These are phyloP conservation scores for Cladosporium sp. DNA, from an alignment of 2,329 filamentous ascomycete genomes.

Conservation along the genomic window DNA sequence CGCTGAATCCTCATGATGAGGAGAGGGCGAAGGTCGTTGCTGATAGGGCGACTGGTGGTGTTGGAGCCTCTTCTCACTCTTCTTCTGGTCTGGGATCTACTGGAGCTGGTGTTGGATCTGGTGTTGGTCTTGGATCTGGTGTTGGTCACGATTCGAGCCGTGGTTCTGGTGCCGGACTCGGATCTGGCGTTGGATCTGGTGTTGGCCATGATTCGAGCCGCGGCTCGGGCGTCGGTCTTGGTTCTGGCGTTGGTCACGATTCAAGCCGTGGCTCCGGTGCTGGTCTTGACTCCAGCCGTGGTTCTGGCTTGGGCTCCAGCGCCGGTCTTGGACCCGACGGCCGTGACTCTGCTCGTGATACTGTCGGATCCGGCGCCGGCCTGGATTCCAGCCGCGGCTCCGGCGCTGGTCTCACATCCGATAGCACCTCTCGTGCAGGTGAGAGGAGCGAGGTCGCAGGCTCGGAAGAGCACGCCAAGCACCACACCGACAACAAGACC, in stretches of 20 bases:
- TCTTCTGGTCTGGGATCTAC: neutral
- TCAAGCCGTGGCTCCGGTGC: neutral
- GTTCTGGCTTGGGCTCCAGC: neutral
- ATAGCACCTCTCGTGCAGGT: neutral
- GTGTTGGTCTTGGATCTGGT: neutral
- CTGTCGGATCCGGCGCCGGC: neutral
- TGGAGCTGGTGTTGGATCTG: neutral
- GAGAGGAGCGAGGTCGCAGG: neutral
- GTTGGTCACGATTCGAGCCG: no score
- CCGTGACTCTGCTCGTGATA: neutral
- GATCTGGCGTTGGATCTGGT: constrained; percentile 1
- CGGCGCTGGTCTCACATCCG: neutral
- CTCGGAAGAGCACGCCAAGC: neutral
- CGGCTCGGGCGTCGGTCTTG: neutral
- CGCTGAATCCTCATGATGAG: constrained; percentile 6
- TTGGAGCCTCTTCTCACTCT: neutral
- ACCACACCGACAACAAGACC: neutral
- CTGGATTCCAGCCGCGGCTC: neutral
- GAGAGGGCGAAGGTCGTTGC: constrained; percentile 4
- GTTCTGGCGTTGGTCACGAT: neutral
- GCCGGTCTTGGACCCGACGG: no score
- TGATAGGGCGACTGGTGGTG: neutral
- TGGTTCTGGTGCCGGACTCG: neutral
- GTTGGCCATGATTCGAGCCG: neutral
- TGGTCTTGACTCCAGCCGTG: neutral